Evolutionary conservation across 164 flowering plant genomes (phyloP), one percentile per base, ranked within the genome.

Genomic region (Vitis cinerea): DNA sequence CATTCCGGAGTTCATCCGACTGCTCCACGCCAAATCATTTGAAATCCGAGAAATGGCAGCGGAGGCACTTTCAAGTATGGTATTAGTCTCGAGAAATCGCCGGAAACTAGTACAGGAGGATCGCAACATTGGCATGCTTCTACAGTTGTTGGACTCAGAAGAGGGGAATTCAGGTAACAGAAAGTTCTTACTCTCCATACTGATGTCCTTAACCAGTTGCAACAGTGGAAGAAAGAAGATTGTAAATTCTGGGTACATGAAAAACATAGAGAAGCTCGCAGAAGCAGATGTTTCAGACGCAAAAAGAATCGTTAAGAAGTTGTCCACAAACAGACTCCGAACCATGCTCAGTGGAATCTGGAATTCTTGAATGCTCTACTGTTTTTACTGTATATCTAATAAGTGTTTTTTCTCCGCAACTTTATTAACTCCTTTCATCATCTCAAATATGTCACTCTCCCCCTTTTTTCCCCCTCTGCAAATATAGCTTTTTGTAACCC

Each of bases 1-100:
- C 71, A 88, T 96, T 83, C 75, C 89, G 4, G 97, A 88, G 71
- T 75, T 93, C 16, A 79, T 88, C 14, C 85, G 75, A 61, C 79
- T 93, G 48, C 87, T 96, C 23, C 84, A 83, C 31, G 83, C 97
- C 3, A 96, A 85, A 68, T 88, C 94, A 3, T 79, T 71, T 53
- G 92, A 91, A 23, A 75, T 89, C 23, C 76, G 91, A 4, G 97
- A 88, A 79, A 84, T 85, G 84, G 98, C 98, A 16, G 86, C 91
- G 1, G 94, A 86, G 58, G 86, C 89, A 3, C 84, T 96, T 1
- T 80, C 82, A 3, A 71, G 62, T 60, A 74, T 95, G 89, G 75
- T 91, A 9, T 68, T 65, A 17, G 77, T 90, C 9, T 83, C 88
- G 1, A 93, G 71, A 71, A 93, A 92, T 56, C 66, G 92, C 10